phyloP scores from a whole-genome alignment of 768 basidiomycete species.

The Leccinum disarticulatum region DNA sequence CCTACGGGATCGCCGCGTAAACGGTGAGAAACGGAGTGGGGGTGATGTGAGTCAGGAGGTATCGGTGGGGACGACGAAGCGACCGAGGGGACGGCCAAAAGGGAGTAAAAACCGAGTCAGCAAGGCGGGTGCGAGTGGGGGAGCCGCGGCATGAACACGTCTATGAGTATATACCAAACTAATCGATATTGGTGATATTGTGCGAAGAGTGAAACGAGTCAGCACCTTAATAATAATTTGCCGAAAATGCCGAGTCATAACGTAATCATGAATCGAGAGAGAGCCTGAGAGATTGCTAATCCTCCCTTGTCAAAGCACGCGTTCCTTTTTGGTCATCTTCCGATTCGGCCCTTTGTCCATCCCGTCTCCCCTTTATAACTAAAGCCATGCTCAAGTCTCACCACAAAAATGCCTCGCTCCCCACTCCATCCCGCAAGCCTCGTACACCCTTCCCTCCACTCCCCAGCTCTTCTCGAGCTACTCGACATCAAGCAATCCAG shows the following conservation, averaged over 20 bases:
- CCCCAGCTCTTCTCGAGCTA: constrained; percentile 66
- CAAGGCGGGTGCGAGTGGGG: constrained; percentile 13
- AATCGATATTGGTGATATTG: background rate
- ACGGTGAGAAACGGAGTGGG: constrained; percentile 40
- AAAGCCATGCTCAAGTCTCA: constrained; percentile 11
- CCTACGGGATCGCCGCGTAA: constrained; percentile 59
- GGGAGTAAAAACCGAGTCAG: constrained; percentile 59
- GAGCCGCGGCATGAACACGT: background rate
- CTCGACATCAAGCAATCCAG: constrained; percentile 62
- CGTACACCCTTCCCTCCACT: constrained; percentile 62
- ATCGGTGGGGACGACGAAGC: constrained; percentile 37
- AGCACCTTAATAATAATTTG: background rate
- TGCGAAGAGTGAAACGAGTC: background rate
- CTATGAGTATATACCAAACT: background rate
- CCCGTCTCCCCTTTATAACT: constrained; percentile 35
- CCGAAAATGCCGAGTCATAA: background rate
- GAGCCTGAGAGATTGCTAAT: too few species aligned
- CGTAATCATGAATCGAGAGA: constrained; percentile 10
- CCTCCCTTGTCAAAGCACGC: constrained; percentile 13
- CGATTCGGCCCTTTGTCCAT: constrained; percentile 36
- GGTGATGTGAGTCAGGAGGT: constrained; percentile 32
- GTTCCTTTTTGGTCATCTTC: constrained; percentile 31
- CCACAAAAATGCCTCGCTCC: constrained; percentile 24
- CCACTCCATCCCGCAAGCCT: constrained; percentile 51
- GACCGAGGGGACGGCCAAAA: constrained; percentile 66